Evolutionary conservation across 2,329 filamentous ascomycete genomes (phyloP).

Genomic region (Fusarium foetens): DNA sequence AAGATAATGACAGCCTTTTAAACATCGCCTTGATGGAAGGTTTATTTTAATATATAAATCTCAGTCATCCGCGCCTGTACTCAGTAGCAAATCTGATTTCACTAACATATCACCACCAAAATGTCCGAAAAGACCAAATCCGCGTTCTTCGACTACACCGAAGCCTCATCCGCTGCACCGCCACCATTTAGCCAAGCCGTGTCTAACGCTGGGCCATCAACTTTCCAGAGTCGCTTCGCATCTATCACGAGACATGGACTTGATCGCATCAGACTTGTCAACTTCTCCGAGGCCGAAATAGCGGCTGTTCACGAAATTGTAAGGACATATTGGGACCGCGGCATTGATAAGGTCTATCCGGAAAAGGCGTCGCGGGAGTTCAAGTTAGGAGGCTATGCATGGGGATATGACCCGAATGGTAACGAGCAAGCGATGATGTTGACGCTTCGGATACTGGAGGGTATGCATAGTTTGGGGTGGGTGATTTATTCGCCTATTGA

Average conservation of each 20-base stretch:
- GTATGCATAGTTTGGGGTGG: conserved; percentile 4
- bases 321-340: not conserved
- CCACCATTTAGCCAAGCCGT: not conserved
- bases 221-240: not conserved
- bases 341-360: conserved; percentile 6
- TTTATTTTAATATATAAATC: fast-evolving
- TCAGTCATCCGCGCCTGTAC: fast-evolving
- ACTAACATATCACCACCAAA: not conserved
- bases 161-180: not conserved
- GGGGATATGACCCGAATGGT: conserved; percentile 6
- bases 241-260: not conserved
- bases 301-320: conserved; percentile 1
- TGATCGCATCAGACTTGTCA: conserved; percentile 21
- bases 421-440: conserved; percentile 18
- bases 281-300: conserved; percentile 9
- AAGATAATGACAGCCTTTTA: not conserved
- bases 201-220: not conserved
- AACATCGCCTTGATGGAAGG: not conserved
- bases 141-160: not conserved
- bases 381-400: conserved; percentile 14
- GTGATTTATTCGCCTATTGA: conserved; percentile 16
- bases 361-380: conserved; percentile 11
- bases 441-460: conserved; percentile 8
- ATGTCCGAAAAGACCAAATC: conserved; percentile 2
- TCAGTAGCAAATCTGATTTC: fast-evolving